These are phyloP conservation scores for Kitagawia praeruptora DNA, from an alignment of 129 eudicot genomes.

Conservation along the genomic window DNA sequence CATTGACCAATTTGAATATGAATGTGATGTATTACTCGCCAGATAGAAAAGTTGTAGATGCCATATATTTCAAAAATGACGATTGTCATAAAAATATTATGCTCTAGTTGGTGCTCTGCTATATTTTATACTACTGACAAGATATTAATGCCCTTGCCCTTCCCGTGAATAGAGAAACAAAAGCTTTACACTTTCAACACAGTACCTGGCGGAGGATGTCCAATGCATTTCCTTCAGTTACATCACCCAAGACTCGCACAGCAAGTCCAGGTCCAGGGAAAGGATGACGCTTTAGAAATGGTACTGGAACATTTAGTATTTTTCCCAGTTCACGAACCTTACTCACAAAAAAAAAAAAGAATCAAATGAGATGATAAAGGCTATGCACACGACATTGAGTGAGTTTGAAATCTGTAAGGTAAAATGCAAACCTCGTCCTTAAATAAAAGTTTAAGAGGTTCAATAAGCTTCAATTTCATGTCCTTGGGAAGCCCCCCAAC, in stretches of 20 bases:
- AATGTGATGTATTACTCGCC: neutral
- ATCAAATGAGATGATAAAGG: neutral
- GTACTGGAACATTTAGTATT: conserved; percentile 65
- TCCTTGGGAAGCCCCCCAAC: conserved; percentile 97
- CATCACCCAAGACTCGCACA: conserved; percentile 86
- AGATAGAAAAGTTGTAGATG: neutral
- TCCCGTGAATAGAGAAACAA: neutral
- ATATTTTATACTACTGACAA: neutral
- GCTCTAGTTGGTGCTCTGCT: neutral
- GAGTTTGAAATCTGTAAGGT: neutral
- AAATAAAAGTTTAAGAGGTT: conserved; percentile 85
- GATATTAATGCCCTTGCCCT: neutral
- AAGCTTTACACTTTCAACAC: neutral
- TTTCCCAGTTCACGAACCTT: conserved; percentile 96
- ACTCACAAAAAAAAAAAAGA: neutral
- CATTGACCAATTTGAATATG: neutral
- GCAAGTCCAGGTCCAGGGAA: conserved; percentile 99
- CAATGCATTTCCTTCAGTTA: conserved; percentile 81
- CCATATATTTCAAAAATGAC: neutral
- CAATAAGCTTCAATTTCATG: conserved; percentile 93
- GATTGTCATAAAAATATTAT: neutral
- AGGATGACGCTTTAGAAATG: conserved; percentile 82
- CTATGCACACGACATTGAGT: neutral
- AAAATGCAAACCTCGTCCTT: conserved; percentile 73
- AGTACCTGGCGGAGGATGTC: conserved; percentile 85